A percentile compares a stretch with the other conserved stretches of the same genome.
These are phyloP conservation scores for Pluteus cervinus DNA, from an alignment of 768 basidiomycete species.

Conservation along the genomic window DNA sequence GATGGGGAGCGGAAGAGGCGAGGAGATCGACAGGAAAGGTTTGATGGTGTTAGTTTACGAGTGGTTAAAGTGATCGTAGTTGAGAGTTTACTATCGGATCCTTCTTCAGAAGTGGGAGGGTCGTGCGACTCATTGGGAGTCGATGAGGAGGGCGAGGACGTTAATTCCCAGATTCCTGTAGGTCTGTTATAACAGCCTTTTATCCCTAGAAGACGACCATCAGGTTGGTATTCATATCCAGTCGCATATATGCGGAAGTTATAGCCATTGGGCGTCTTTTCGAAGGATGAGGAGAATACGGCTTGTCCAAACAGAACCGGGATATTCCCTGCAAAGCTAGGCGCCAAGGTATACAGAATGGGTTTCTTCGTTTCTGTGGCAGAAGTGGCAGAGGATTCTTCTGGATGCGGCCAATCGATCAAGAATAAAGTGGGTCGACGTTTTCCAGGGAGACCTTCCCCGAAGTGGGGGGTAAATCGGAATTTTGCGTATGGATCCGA, in stretches of 20 bases:
- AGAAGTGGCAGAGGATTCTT: background rate
- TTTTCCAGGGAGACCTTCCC: constrained; percentile 53
- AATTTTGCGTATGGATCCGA: constrained; percentile 39
- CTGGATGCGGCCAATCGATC: constrained; percentile 33
- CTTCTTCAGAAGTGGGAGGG: background rate
- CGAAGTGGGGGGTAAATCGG: constrained; percentile 52
- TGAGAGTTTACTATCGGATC: too few species aligned
- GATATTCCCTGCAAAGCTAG: constrained; percentile 7
- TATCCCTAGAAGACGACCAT: constrained; percentile 54
- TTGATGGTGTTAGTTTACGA: constrained; percentile 34
- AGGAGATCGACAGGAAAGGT: constrained; percentile 54
- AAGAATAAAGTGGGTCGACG: constrained; percentile 50
- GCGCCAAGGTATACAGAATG: constrained; percentile 9
- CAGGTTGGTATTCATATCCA: constrained; percentile 53
- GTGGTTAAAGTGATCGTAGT: constrained; percentile 12
- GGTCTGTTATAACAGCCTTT: constrained; percentile 58
- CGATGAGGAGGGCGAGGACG: constrained; percentile 14
- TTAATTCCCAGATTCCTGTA: constrained; percentile 47
- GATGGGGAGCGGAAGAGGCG: constrained; percentile 30
- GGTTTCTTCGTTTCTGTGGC: constrained; percentile 6
- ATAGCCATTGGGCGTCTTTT: constrained; percentile 18
- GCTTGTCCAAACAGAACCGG: constrained; percentile 50
- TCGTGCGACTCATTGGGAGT: constrained; percentile 7
- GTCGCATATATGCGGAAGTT: constrained; percentile 58
- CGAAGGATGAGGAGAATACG: constrained; percentile 36